A percentile compares a stretch with the other conserved stretches of the same genome.
Conservation (phyloP, 164 flowering plant species). For the Echeveria elegans region DNA sequence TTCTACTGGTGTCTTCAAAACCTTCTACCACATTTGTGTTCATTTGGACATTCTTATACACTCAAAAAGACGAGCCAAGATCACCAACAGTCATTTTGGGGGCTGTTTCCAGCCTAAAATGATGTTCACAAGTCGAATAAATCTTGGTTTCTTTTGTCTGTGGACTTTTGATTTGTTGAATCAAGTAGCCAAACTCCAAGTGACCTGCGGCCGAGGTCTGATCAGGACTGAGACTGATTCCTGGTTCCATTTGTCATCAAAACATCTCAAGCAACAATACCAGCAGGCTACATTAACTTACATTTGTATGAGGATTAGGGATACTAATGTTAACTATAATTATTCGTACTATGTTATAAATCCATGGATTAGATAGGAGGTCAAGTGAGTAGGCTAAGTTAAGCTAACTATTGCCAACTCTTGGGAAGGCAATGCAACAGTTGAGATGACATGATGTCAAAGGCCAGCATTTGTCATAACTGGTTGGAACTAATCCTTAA, state of each 20-base stretch:
- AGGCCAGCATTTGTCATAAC: neutral
- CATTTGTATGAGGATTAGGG: neutral
- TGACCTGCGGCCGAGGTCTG: too few relatives aligned
- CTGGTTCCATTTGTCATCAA: neutral
- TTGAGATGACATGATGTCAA: conserved; percentile 4
- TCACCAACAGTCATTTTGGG: too few relatives aligned
- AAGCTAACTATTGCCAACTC: conserved; percentile 1
- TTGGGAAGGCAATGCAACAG: neutral
- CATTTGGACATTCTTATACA: too few relatives aligned
- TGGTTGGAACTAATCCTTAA: neutral
- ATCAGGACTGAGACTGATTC: neutral
- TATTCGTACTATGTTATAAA: neutral
- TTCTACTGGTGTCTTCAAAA: too few relatives aligned
- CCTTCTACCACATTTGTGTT: too few relatives aligned
- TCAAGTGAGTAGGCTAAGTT: neutral
- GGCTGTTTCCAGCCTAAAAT: too few relatives aligned
- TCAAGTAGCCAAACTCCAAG: too few relatives aligned
- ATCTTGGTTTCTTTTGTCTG: too few relatives aligned
- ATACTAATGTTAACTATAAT: neutral
- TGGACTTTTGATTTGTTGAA: too few relatives aligned
- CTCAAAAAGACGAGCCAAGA: too few relatives aligned
- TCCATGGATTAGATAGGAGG: neutral
- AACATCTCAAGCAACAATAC: neutral
- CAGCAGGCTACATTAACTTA: neutral
- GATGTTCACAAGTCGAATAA: too few relatives aligned